Percentiles rank a stretch among this genome's conserved stretches.
Evolutionary conservation across 345 rosid species (phyloP).

Genomic region (Lenwebbia sp.): DNA sequence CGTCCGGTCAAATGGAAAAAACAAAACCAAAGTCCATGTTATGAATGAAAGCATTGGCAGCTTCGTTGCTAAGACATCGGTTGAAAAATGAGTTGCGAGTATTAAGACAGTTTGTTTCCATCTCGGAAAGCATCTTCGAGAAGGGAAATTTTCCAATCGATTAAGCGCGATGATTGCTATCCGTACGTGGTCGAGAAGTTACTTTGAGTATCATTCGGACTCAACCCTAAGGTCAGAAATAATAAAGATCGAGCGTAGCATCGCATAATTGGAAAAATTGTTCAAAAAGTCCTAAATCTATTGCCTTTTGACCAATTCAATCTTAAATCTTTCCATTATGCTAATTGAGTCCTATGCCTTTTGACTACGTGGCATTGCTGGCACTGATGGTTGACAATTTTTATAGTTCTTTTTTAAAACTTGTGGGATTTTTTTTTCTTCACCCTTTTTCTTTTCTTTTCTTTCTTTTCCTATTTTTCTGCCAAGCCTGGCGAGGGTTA

Average conservation of each 20-base stretch:
- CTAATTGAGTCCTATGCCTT: no score
- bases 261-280: no score
- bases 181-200: not conserved
- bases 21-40: not conserved
- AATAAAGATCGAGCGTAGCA: not conserved
- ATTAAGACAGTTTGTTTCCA: not conserved
- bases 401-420: no score
- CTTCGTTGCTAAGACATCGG: not conserved
- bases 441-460: no score
- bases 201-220: not conserved
- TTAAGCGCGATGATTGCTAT: not conserved
- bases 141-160: not conserved
- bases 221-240: not conserved
- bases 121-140: not conserved
- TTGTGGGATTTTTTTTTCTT: no score
- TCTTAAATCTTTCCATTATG: no score
- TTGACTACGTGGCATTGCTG: no score
- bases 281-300: no score
- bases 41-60: not conserved
- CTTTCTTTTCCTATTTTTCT: no score
- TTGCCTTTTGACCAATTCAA: no score
- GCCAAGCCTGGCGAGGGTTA: no score
- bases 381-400: no score
- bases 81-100: not conserved
- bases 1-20: not conserved